phyloP scores from a whole-genome alignment of 345 rosid genomes.

The Salix dunnii region DNA sequence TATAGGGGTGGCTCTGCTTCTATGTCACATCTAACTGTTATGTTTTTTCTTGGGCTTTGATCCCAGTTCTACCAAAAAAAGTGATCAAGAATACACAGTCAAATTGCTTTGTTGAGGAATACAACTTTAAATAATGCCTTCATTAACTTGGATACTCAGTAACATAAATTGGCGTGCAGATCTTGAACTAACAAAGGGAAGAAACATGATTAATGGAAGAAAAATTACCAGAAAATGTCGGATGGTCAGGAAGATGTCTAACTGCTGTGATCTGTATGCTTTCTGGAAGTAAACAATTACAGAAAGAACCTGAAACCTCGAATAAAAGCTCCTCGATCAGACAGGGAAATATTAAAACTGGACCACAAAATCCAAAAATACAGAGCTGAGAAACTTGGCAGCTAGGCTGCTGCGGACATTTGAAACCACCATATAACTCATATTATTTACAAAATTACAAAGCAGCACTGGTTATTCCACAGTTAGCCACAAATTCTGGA shows the following conservation, averaged over 20 bases:
- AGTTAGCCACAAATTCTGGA: neutral
- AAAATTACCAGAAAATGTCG: constrained; percentile 63
- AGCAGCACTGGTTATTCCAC: neutral
- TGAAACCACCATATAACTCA: neutral
- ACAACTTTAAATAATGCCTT: neutral
- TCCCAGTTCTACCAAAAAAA: neutral
- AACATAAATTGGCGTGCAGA: neutral
- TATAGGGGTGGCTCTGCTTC: neutral
- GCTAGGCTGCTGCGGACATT: neutral
- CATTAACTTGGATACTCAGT: neutral
- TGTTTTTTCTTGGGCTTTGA: neutral
- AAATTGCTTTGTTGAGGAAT: neutral
- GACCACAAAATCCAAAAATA: constrained; percentile 2
- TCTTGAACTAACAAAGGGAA: neutral
- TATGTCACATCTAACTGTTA: neutral
- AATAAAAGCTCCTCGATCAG: constrained; percentile 19
- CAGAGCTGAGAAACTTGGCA: neutral
- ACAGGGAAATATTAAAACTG: neutral
- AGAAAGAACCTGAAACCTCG: constrained; percentile 78
- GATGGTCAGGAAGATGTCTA: constrained; percentile 71
- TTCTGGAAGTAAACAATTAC: constrained; percentile 87
- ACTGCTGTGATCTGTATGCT: constrained; percentile 79
- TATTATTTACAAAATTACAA: neutral
- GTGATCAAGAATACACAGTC: neutral
- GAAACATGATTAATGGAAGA: neutral